Base-by-base conservation (phyloP, 1,284 basidiomycete species). In the Sanghuangporus baumii region DNA sequence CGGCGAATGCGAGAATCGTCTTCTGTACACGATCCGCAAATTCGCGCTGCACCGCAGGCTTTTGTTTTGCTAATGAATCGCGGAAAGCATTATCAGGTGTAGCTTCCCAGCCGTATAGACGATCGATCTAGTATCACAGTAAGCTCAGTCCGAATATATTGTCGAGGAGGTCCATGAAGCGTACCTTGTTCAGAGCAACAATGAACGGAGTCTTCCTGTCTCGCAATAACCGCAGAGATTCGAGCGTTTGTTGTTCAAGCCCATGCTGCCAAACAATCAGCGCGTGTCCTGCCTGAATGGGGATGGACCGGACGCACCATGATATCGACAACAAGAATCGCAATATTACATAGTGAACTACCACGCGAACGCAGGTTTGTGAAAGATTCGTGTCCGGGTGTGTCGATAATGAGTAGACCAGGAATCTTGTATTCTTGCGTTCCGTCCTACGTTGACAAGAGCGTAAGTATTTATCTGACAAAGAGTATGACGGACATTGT, bases 351-450 rank as follows among this genome's bases (percentile, higher is more conserved):
- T 36, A 99, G 82, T 20, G 96, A 98, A 67, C 93, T 96, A 73
- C 97, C 97, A 76, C 97, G 91, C 34, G 92, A 89, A 62, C 97
- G 93, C 73, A 99, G 76, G 75, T 99, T 99, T 23, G 95, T 96
- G 83, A 99, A 99, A 6, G 96, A 98, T 78, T 99, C 97, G 88
- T 99, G 97, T 66, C 97, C 97, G 60, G 97, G 97, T 2, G 97
- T 99, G 76, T 99, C 97, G 71, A 99, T 99, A 72, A 99, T 78
- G 62, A 99, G 84, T 31, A 99, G 83, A 77, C 97, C 97, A 38
- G 97, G 97, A 65, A 98, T 89, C 76, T 98, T 96, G 83, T 96
- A 98, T 70, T 98, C 93, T 76, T 93, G 89, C 40, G 77, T 76
- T 64, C 87, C 87, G 68, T 94, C 88, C 89, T 91, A 48, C 36